These are phyloP conservation scores for Falciphora oryzae DNA, from an alignment of 2,329 filamentous ascomycete genomes.

Conservation along the genomic window DNA sequence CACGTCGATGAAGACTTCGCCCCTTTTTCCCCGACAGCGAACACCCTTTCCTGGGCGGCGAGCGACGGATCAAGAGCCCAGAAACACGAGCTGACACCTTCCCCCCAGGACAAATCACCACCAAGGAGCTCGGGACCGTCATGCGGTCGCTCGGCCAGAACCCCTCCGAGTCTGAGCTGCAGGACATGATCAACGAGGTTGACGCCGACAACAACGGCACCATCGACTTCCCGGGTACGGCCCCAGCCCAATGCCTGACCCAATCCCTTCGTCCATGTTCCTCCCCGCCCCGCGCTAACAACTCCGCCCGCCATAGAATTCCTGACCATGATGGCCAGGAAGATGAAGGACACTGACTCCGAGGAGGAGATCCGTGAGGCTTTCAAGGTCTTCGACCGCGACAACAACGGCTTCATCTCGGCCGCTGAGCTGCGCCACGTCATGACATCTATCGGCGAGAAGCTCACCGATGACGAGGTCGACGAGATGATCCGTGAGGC, in stretches of 20 bases:
- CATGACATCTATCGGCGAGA: constrained; percentile 90
- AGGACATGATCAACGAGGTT: constrained; percentile 94
- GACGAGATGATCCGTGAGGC: constrained; percentile 92
- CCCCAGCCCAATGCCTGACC: neutral
- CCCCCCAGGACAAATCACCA: constrained; percentile 74
- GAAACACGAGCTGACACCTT: neutral
- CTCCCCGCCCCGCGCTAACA: constrained; percentile 1
- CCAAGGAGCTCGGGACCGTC: constrained; percentile 83
- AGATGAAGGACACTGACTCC: constrained; percentile 91
- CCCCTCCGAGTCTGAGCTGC: constrained; percentile 81
- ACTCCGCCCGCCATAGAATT: constrained; percentile 57
- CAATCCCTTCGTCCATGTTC: neutral
- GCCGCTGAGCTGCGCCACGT: constrained; percentile 83
- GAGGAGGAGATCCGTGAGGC: constrained; percentile 87
- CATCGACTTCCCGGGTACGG: constrained; percentile 81
- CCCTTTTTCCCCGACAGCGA: neutral
- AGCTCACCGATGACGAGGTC: constrained; percentile 84
- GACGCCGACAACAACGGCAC: constrained; percentile 91
- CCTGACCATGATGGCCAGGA: constrained; percentile 88
- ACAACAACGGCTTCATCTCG: constrained; percentile 90
- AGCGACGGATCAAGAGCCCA: neutral
- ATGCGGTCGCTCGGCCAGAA: constrained; percentile 90
- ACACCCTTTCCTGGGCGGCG: neutral
- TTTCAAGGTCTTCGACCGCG: constrained; percentile 85
- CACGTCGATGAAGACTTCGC: neutral